phyloP scores from a whole-genome alignment of 2,329 filamentous ascomycete genomes.

The Biscogniauxia sp. region DNA sequence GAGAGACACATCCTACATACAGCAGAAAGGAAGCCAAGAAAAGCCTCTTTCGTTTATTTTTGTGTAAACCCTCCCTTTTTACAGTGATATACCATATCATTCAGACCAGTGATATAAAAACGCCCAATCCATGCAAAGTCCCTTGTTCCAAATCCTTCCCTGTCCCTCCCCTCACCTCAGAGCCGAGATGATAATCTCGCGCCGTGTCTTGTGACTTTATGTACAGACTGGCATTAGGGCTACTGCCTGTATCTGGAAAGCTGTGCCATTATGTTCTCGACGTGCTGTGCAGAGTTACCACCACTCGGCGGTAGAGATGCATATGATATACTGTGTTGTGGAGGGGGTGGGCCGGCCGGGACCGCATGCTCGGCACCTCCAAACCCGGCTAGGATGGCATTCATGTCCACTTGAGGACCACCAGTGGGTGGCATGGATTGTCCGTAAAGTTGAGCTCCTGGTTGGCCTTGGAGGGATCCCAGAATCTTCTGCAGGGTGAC shows the following conservation, averaged over 20 bases:
- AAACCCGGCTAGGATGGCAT: conserved; percentile 29
- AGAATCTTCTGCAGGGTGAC: conserved; percentile 34
- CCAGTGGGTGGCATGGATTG: conserved; percentile 32
- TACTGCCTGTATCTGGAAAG: conserved; percentile 63
- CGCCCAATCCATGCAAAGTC: background rate
- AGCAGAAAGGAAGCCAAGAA: too few species aligned
- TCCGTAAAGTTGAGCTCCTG: conserved; percentile 26
- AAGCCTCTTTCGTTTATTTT: background rate
- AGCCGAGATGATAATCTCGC: background rate
- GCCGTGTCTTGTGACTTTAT: background rate
- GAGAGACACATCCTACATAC: too few species aligned
- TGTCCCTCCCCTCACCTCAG: too few species aligned
- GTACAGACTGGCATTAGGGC: conserved; percentile 7
- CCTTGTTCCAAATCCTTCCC: background rate
- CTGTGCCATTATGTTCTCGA: conserved; percentile 74
- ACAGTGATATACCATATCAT: background rate
- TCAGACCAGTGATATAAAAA: background rate
- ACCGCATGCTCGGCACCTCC: conserved; percentile 29
- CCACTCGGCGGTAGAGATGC: conserved; percentile 26
- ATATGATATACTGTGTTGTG: conserved; percentile 21
- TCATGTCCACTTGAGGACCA: conserved; percentile 24
- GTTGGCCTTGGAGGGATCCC: conserved; percentile 30
- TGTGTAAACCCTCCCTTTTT: background rate
- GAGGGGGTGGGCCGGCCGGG: conserved; percentile 18
- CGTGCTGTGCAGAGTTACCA: conserved; percentile 48